phyloP scores from a whole-genome alignment of 306 rosid species.

The Vachellia pachyceras region DNA sequence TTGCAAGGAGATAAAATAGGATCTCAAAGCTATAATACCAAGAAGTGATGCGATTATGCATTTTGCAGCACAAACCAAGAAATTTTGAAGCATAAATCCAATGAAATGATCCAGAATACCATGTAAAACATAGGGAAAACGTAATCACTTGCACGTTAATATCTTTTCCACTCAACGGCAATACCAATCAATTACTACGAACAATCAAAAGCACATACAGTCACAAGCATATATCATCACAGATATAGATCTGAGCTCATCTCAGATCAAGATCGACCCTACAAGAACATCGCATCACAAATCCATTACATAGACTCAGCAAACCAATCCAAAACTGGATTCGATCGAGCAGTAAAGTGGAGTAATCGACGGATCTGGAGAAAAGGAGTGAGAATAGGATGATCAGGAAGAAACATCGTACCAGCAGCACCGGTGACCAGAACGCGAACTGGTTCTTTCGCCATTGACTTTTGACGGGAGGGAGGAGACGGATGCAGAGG shows the following conservation, averaged over 20 bases:
- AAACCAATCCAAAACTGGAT: neutral
- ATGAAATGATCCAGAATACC: neutral
- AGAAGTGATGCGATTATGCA: neutral
- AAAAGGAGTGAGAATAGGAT: neutral
- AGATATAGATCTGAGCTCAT: slow-evolving; percentile 36
- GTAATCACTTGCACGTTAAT: neutral
- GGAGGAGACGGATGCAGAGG: slow-evolving; percentile 13
- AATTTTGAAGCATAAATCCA: neutral
- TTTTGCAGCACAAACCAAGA: slow-evolving; percentile 5
- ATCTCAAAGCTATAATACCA: neutral
- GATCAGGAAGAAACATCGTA: slow-evolving; percentile 13
- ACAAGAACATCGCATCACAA: neutral
- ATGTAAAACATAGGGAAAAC: neutral
- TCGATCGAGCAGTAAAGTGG: slow-evolving; percentile 33
- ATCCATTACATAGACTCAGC: neutral
- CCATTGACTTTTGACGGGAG: slow-evolving; percentile 55
- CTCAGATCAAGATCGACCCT: slow-evolving; percentile 28
- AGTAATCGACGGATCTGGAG: neutral
- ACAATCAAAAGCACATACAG: neutral
- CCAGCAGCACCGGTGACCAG: slow-evolving; percentile 99
- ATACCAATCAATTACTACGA: neutral
- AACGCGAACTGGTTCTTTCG: slow-evolving; percentile 78
- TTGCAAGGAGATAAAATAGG: neutral
- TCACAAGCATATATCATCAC: slow-evolving; percentile 2
- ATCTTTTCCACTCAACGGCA: neutral